phyloP scores from a whole-genome alignment of 805 yeast species.

The Pichia eremophila region DNA sequence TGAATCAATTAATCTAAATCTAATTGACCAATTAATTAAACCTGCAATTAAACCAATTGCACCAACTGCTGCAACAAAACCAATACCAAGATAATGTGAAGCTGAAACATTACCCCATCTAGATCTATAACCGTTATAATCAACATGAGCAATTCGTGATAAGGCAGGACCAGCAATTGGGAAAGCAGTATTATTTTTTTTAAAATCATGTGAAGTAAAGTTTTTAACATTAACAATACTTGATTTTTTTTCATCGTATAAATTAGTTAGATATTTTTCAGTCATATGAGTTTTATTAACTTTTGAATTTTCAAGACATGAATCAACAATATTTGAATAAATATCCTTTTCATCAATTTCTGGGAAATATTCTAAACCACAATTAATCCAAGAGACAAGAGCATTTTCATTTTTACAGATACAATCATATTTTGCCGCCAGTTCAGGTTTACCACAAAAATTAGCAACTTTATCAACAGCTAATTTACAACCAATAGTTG shows the following conservation, averaged over 20 bases:
- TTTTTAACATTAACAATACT: constrained; percentile 22
- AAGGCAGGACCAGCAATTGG: constrained; percentile 28
- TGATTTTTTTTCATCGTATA: constrained; percentile 29
- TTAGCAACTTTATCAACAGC: constrained; percentile 15
- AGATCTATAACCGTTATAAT: constrained; percentile 17
- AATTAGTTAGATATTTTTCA: not conserved
- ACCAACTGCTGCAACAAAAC: constrained; percentile 41
- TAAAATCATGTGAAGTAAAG: constrained; percentile 14
- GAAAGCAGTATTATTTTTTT: constrained; percentile 22
- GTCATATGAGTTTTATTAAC: constrained; percentile 12
- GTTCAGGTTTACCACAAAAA: constrained; percentile 11
- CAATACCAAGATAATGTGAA: constrained; percentile 39
- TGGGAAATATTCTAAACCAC: constrained; percentile 13
- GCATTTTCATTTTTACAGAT: constrained; percentile 21
- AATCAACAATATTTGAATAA: constrained; percentile 12
- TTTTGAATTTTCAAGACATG: constrained; percentile 8
- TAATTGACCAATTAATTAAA: constrained; percentile 31
- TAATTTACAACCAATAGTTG: constrained; percentile 15
- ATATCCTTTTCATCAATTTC: constrained; percentile 3
- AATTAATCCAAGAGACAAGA: constrained; percentile 21
- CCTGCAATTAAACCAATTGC: constrained; percentile 33
- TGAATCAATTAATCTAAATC: constrained; percentile 12
- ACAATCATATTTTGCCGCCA: constrained; percentile 12
- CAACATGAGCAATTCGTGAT: constrained; percentile 16
- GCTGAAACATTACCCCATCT: constrained; percentile 30